These are phyloP conservation scores for Phyllosticta citrichinensis DNA, from an alignment of 2,329 filamentous ascomycete genomes.

Conservation along the genomic window DNA sequence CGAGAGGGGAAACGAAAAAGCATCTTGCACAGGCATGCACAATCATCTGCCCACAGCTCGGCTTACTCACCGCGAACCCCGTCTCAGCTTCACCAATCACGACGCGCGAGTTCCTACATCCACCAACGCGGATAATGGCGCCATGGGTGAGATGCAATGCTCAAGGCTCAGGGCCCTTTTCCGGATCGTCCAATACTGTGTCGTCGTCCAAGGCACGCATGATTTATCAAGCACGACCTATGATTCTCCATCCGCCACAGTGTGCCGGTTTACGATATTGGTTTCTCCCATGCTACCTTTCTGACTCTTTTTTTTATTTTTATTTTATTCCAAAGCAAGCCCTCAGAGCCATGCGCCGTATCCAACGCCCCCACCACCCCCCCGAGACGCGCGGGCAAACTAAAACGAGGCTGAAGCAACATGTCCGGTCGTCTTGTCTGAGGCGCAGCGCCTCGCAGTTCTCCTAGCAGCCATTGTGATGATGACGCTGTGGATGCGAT, in stretches of 20 bases:
- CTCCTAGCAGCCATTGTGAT: neutral
- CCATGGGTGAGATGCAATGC: neutral
- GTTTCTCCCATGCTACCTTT: neutral
- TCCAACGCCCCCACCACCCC: neutral
- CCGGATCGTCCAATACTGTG: neutral
- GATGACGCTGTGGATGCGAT: neutral
- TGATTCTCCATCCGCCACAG: neutral
- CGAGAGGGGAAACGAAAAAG: neutral
- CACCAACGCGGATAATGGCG: slow-evolving; percentile 5
- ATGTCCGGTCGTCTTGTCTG: neutral
- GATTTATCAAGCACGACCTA: neutral
- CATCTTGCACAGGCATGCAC: neutral
- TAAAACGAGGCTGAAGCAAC: neutral
- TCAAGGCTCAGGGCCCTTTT: neutral
- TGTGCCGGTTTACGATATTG: neutral
- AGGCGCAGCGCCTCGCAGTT: neutral
- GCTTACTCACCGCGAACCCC: slow-evolving; percentile 8
- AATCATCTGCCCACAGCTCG: neutral
- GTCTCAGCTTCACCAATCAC: slow-evolving; percentile 7
- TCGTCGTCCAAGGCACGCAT: neutral
- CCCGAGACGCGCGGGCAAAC: neutral
- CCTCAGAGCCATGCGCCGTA: neutral
- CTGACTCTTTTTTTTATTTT: neutral
- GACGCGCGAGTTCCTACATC: slow-evolving; percentile 8
- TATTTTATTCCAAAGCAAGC: neutral